Conservation (phyloP, 2,329 filamentous ascomycete species). For the Arthroderma sp. region DNA sequence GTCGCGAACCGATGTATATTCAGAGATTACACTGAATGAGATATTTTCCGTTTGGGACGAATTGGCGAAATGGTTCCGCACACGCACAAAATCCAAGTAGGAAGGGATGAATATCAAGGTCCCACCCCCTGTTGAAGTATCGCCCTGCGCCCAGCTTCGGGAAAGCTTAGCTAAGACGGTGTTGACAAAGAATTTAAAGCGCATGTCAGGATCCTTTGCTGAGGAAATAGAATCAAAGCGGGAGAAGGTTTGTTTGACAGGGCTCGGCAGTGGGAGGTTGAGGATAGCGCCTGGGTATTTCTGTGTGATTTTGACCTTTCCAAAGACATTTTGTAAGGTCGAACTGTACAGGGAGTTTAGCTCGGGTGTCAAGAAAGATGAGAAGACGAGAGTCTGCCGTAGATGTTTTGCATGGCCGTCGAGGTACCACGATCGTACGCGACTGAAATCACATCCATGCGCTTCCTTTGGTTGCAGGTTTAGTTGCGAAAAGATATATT, state of each 20-base stretch:
- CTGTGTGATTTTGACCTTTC: constrained; percentile 60
- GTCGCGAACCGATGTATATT: constrained; percentile 70
- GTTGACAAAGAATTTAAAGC: constrained; percentile 83
- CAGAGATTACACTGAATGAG: constrained; percentile 71
- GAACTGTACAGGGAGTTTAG: constrained; percentile 65
- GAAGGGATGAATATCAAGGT: constrained; percentile 81
- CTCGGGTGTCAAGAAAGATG: constrained; percentile 77
- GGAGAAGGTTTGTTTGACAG: constrained; percentile 75
- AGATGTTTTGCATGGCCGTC: constrained; percentile 68
- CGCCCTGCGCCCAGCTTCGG: constrained; percentile 11
- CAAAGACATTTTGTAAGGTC: constrained; percentile 67
- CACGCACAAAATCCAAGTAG: constrained; percentile 87
- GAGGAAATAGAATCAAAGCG: constrained; percentile 63
- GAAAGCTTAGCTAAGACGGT: constrained; percentile 57
- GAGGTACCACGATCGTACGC: constrained; percentile 85
- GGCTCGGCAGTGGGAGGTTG: constrained; percentile 48
- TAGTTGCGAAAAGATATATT: constrained; percentile 80
- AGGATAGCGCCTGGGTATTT: constrained; percentile 61
- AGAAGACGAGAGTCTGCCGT: constrained; percentile 72
- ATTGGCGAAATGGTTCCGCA: constrained; percentile 83
- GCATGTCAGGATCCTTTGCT: constrained; percentile 64
- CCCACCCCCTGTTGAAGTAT: constrained; percentile 40
- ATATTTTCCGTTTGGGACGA: constrained; percentile 43
- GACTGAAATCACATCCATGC: constrained; percentile 86
- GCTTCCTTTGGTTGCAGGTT: constrained; percentile 81